phyloP scores from a whole-genome alignment of 768 basidiomycete species.

The Rhizopogon sp. region DNA sequence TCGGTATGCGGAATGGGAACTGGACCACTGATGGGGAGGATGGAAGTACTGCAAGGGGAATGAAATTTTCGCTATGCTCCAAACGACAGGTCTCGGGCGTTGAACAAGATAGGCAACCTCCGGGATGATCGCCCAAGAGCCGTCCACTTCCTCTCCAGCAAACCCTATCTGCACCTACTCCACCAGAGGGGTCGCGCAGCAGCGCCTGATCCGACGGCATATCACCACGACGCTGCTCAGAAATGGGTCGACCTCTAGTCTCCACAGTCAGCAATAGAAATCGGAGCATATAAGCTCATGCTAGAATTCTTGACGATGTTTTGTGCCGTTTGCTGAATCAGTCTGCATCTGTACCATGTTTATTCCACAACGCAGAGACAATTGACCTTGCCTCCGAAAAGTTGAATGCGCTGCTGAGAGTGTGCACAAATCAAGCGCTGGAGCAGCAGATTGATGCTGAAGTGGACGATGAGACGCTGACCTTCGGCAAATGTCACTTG shows the following conservation, averaged over 20 bases:
- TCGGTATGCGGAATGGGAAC: slow-evolving; percentile 36
- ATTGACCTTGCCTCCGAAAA: slow-evolving; percentile 62
- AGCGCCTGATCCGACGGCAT: slow-evolving; percentile 9
- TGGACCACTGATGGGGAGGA: slow-evolving; percentile 28
- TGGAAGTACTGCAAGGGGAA: slow-evolving; percentile 5
- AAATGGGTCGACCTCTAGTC: slow-evolving; percentile 8
- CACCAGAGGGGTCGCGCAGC: slow-evolving; percentile 10
- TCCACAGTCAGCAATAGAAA: slow-evolving; percentile 13
- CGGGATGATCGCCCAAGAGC: slow-evolving; percentile 12
- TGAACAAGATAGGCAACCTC: slow-evolving; percentile 15
- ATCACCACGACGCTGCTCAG: slow-evolving; percentile 14
- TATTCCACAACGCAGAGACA: slow-evolving; percentile 49
- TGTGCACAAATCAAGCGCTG: slow-evolving; percentile 25
- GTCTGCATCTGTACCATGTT: too few species aligned
- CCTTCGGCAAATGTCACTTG: too few species aligned
- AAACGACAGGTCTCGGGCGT: slow-evolving; percentile 15
- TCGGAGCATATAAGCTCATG: slow-evolving; percentile 70
- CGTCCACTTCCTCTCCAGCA: slow-evolving; percentile 11
- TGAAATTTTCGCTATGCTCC: slow-evolving; percentile 13
- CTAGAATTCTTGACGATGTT: slow-evolving; percentile 11
- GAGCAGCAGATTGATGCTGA: too few species aligned
- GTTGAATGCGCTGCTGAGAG: slow-evolving; percentile 57
- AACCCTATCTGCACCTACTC: slow-evolving; percentile 9
- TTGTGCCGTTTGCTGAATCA: too few species aligned
- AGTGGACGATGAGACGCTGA: too few species aligned